Conservation (phyloP, 345 rosid species). For the Lepidium sativum region DNA sequence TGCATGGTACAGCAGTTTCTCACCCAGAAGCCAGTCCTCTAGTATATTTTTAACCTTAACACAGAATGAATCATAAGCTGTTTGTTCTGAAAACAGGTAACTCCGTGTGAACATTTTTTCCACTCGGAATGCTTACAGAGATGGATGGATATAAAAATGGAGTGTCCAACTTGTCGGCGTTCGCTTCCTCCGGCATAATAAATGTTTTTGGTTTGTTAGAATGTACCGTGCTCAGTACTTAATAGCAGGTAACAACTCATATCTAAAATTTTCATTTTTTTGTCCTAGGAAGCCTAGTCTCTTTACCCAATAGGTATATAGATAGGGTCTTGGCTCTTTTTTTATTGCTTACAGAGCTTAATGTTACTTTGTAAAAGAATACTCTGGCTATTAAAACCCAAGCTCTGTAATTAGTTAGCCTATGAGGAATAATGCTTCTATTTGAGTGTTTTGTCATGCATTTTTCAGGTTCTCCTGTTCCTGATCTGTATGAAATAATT, state of each 20-base stretch:
- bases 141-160: conserved; percentile 99
- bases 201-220: conserved; percentile 12
- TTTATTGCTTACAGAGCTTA: background rate
- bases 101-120: conserved; percentile 95
- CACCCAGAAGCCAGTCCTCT: conserved; percentile 17
- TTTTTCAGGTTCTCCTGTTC: background rate
- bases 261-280: background rate
- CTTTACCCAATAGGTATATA: conserved; percentile 2
- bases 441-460: background rate
- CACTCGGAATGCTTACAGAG: conserved; percentile 93
- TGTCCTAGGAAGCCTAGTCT: background rate
- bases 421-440: background rate
- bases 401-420: background rate
- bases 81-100: conserved; percentile 46
- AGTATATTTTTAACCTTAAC: background rate
- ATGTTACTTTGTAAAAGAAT: background rate
- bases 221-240: conserved; percentile 10
- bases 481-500: background rate
- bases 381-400: background rate
- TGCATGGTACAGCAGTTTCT: conserved; percentile 59
- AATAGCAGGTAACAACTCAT: conserved; percentile 16
- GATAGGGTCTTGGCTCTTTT: background rate
- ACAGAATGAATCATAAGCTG: background rate
- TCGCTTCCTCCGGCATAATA: conserved; percentile 68
- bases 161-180: conserved; percentile 97